Evolutionary conservation across 192 early-diverging fungal species (phyloP).

Genomic region (Allomyces javanicus): DNA sequence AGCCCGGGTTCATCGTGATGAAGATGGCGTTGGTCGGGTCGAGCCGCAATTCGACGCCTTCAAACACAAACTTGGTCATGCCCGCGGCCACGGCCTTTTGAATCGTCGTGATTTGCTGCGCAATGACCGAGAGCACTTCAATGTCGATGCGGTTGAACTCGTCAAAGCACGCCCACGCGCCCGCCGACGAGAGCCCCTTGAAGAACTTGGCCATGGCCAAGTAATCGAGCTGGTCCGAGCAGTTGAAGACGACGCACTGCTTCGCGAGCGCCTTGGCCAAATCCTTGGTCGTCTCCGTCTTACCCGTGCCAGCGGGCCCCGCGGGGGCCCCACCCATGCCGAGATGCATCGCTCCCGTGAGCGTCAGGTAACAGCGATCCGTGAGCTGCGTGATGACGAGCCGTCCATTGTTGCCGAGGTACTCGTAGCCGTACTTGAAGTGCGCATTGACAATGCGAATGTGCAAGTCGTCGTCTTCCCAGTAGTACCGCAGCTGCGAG

Average conservation of each 20-base stretch:
- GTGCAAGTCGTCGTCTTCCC: constrained; percentile 37
- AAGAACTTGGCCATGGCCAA: constrained; percentile 99
- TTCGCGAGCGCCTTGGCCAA: constrained; percentile 83
- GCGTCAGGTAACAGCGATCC: constrained; percentile 93
- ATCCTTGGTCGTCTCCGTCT: constrained; percentile 97
- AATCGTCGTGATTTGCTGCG: constrained; percentile 98
- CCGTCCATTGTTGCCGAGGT: constrained; percentile 86
- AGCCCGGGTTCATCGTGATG: constrained; percentile 99
- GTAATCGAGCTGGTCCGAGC: constrained; percentile 99
- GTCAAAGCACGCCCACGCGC: constrained; percentile 99
- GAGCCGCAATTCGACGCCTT: constrained; percentile 70
- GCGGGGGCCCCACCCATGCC: constrained; percentile 92
- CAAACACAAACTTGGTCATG: constrained; percentile 61
- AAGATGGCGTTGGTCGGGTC: constrained; percentile 86
- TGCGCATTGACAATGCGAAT: constrained; percentile 86
- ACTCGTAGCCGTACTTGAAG: constrained; percentile 95
- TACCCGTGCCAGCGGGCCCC: constrained; percentile 96
- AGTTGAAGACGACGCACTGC: constrained; percentile 97
- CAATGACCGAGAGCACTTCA: constrained; percentile 90
- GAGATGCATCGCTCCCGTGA: constrained; percentile 86
- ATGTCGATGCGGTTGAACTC: constrained; percentile 99
- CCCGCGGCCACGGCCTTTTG: constrained; percentile 30
- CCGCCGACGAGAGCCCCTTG: constrained; percentile 93
- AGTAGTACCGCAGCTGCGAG: constrained; percentile 89
- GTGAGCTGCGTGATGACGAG: constrained; percentile 97